Conservation (phyloP, 78 protist species). For the Paulinella micropora region DNA sequence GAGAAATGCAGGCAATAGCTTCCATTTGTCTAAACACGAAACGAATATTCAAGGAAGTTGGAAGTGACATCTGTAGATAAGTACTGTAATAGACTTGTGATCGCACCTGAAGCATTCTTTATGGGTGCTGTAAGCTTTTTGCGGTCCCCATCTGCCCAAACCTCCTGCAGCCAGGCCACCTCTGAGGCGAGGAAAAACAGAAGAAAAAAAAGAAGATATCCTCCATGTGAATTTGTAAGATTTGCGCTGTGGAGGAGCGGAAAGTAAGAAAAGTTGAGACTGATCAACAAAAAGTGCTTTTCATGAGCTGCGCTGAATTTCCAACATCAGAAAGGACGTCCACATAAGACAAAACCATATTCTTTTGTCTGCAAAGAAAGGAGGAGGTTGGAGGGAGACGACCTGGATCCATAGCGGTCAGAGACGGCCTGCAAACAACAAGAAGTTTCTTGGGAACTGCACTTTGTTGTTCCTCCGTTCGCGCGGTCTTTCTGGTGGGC, state of each 20-base stretch:
- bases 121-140: neutral
- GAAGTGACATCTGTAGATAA: neutral
- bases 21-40: constrained; percentile 71
- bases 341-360: no score
- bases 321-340: no score
- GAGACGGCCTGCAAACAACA: no score
- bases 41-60: neutral
- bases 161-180: neutral
- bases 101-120: neutral
- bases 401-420: no score
- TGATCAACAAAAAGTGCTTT: no score
- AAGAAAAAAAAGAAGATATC: neutral
- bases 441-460: no score
- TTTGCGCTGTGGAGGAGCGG: neutral
- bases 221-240: neutral
- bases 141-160: neutral
- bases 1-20: constrained; percentile 85
- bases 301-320: no score
- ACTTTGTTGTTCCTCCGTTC: no score
- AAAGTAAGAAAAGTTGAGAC: neutral
- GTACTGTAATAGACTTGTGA: neutral
- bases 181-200: neutral
- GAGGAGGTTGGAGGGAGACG: no score
- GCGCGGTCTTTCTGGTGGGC: no score
- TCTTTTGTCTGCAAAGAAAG: no score